Percentiles rank a stretch among this genome's conserved stretches.
These are phyloP conservation scores for Camellia lanceoleosa DNA, from an alignment of 148 eudicot genomes.

Conservation along the genomic window DNA sequence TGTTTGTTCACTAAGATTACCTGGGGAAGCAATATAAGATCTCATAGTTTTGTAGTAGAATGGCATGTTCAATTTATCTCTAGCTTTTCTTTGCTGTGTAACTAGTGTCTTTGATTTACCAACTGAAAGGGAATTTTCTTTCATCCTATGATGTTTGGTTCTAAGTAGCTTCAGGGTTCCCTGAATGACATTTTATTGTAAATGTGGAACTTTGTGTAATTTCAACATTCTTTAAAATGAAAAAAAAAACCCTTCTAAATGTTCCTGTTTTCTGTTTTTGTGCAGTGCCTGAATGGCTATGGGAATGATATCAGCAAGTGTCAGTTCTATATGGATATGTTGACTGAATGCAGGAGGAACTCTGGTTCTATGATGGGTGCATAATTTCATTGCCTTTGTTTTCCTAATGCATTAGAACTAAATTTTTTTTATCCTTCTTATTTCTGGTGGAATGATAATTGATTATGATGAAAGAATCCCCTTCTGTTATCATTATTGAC, in stretches of 20 bases:
- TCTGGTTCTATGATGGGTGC: slow-evolving; percentile 50
- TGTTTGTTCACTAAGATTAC: not conserved
- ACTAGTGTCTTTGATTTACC: not conserved
- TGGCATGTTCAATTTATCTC: no score
- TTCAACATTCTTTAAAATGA: not conserved
- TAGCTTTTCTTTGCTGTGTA: not conserved
- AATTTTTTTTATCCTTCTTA: not conserved
- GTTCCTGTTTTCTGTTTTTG: not conserved
- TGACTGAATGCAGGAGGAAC: slow-evolving; percentile 69
- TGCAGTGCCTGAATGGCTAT: slow-evolving; percentile 65
- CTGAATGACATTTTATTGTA: not conserved
- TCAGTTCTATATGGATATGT: slow-evolving; percentile 92
- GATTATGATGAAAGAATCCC: not conserved
- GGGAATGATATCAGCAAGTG: slow-evolving; percentile 85
- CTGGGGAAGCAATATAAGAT: not conserved
- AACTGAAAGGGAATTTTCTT: not conserved
- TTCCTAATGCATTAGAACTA: not conserved
- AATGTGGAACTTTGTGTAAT: not conserved
- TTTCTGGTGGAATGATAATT: not conserved
- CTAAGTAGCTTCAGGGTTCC: not conserved
- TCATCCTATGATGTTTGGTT: not conserved
- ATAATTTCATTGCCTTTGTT: slow-evolving; percentile 15
- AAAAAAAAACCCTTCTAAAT: not conserved
- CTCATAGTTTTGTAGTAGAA: no score
- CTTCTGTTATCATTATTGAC: not conserved